phyloP scores from a whole-genome alignment of 345 rosid species.

The Aquilaria malaccensis region DNA sequence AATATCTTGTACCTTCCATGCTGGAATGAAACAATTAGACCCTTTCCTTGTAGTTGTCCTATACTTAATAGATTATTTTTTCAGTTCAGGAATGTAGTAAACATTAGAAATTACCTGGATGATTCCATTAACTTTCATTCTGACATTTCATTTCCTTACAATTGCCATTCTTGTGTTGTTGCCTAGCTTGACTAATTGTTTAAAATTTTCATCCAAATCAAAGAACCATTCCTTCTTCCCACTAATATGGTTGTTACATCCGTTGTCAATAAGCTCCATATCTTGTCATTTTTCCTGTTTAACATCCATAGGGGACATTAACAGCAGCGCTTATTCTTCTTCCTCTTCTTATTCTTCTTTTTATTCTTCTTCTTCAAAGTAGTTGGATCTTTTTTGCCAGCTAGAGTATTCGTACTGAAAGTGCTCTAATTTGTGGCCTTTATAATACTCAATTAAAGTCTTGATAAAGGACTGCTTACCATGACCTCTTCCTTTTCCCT shows the following conservation, averaged over 20 bases:
- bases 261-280: neutral
- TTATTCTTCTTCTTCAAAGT: neutral
- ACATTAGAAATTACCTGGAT: slow-evolving; percentile 6
- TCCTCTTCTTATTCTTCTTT: neutral
- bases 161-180: too few relatives aligned
- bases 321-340: neutral
- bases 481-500: neutral
- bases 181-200: too few relatives aligned
- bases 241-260: too few relatives aligned
- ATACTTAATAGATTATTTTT: slow-evolving; percentile 1
- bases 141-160: too few relatives aligned
- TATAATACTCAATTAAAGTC: neutral
- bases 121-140: too few relatives aligned
- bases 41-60: neutral
- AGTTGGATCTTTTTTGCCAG: neutral
- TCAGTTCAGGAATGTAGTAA: slow-evolving; percentile 5
- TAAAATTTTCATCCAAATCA: too few relatives aligned
- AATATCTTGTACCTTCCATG: neutral
- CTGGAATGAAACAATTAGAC: neutral
- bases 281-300: too few relatives aligned
- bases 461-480: neutral
- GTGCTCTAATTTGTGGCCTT: neutral
- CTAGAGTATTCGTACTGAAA: slow-evolving; percentile 6
- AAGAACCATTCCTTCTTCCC: too few relatives aligned
- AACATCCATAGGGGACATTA: too few relatives aligned